These are phyloP conservation scores for Vitis labrusca DNA, from an alignment of 164 flowering plant genomes.

Conservation along the genomic window DNA sequence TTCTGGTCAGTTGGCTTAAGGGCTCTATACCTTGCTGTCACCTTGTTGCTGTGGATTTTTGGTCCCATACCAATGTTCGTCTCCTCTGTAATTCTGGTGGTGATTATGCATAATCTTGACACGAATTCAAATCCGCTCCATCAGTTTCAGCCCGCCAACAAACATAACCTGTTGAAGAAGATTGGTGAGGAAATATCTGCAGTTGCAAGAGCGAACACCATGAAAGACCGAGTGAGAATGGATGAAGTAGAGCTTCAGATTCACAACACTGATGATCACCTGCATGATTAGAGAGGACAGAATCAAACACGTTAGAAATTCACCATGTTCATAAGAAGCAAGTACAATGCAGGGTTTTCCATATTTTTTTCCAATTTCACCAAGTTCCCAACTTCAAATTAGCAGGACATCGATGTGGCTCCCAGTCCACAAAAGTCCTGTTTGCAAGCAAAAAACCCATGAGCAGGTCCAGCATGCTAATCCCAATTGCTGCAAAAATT, in stretches of 20 bases:
- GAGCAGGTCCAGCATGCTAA: too few relatives aligned
- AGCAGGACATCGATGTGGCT: too few relatives aligned
- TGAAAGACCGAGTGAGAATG: neutral
- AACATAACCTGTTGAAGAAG: neutral
- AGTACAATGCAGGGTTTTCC: too few relatives aligned
- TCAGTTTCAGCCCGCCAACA: conserved; percentile 15
- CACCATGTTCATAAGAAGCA: too few relatives aligned
- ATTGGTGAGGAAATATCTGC: conserved; percentile 2
- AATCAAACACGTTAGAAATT: neutral
- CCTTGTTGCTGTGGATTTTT: conserved; percentile 55
- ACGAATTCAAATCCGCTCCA: conserved; percentile 35
- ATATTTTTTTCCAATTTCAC: too few relatives aligned
- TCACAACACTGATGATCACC: neutral
- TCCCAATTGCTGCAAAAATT: too few relatives aligned
- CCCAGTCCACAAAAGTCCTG: too few relatives aligned
- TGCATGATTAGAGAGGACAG: neutral
- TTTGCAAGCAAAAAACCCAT: too few relatives aligned
- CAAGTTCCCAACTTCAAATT: too few relatives aligned
- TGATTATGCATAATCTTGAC: conserved; percentile 37
- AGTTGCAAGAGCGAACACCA: neutral
- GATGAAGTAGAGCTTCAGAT: neutral
- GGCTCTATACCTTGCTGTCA: conserved; percentile 51
- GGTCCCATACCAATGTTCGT: conserved; percentile 64
- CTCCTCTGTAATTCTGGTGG: conserved; percentile 37
- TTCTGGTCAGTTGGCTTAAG: conserved; percentile 63